These are phyloP conservation scores for Wickerhamiella spandovensis DNA, from an alignment of 805 yeast species.

Conservation along the genomic window DNA sequence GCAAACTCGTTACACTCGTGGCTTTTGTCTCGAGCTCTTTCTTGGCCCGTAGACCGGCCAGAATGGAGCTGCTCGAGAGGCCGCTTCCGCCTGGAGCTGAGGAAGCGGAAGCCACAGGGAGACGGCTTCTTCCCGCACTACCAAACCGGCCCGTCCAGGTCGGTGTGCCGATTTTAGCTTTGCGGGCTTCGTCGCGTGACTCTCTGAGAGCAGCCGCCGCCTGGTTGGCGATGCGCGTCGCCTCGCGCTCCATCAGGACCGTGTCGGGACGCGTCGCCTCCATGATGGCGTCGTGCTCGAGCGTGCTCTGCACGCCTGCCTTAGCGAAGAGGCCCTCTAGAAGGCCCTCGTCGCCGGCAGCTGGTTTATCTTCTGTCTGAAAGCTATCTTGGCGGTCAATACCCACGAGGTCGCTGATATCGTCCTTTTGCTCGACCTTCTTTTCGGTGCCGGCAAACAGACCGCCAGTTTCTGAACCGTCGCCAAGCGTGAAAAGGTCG, in stretches of 20 bases:
- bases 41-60: constrained; percentile 35
- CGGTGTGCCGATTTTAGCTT: constrained; percentile 57
- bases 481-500: constrained; percentile 72
- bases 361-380: constrained; percentile 20
- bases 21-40: constrained; percentile 25
- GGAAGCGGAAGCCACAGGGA: constrained; percentile 8
- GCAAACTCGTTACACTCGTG: constrained; percentile 1
- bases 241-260: constrained; percentile 48
- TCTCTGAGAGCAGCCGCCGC: constrained; percentile 46
- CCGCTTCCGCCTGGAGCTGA: background rate
- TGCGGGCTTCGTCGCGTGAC: constrained; percentile 42
- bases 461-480: constrained; percentile 55
- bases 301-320: constrained; percentile 57
- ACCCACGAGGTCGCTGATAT: constrained; percentile 15
- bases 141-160: constrained; percentile 97
- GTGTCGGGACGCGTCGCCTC: constrained; percentile 41
- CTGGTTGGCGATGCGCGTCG: constrained; percentile 42
- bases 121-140: constrained; percentile 48
- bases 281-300: constrained; percentile 69
- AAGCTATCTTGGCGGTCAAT: constrained; percentile 21
- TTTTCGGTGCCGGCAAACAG: constrained; percentile 40
- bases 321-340: constrained; percentile 65
- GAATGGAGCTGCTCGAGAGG: constrained; percentile 21
- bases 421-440: constrained; percentile 22
- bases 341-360: constrained; percentile 39